phyloP scores from a whole-genome alignment of 257 asterid species.

The Prunella vulgaris region DNA sequence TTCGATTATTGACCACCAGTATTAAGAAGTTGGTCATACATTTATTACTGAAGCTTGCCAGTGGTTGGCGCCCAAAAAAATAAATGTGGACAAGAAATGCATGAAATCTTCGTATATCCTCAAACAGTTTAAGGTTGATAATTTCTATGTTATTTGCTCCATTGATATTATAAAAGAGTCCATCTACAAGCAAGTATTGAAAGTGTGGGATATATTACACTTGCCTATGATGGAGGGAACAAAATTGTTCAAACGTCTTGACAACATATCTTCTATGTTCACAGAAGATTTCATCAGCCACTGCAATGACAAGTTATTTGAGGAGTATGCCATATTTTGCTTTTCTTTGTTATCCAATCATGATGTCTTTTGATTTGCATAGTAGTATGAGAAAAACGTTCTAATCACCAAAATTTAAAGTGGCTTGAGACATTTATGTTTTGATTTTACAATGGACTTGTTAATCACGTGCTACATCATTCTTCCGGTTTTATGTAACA shows the following conservation, averaged over 20 bases:
- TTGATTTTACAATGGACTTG: background rate
- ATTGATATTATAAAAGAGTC: constrained; percentile 40
- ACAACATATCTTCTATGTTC: constrained; percentile 36
- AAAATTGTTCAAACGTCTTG: constrained; percentile 43
- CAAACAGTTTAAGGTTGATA: constrained; percentile 50
- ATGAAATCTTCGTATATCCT: constrained; percentile 38
- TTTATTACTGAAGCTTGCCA: constrained; percentile 43
- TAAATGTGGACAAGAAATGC: constrained; percentile 39
- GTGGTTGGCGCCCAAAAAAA: constrained; percentile 72
- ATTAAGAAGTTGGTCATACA: constrained; percentile 36
- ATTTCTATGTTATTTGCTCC: constrained; percentile 41
- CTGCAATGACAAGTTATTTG: constrained; percentile 38
- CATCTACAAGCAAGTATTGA: constrained; percentile 43
- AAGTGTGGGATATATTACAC: constrained; percentile 58
- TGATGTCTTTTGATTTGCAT: too few relatives aligned
- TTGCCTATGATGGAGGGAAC: constrained; percentile 29
- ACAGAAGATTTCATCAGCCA: constrained; percentile 40
- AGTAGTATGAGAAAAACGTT: too few relatives aligned
- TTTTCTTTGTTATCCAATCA: too few relatives aligned
- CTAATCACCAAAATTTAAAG: too few relatives aligned
- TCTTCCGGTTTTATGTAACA: background rate
- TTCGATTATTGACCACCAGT: constrained; percentile 30
- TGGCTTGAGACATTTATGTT: background rate
- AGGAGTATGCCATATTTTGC: constrained; percentile 36
- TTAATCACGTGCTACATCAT: too few relatives aligned